Base-by-base conservation (phyloP, 352 stramenopile species). In the Globisporangium middletonii region DNA sequence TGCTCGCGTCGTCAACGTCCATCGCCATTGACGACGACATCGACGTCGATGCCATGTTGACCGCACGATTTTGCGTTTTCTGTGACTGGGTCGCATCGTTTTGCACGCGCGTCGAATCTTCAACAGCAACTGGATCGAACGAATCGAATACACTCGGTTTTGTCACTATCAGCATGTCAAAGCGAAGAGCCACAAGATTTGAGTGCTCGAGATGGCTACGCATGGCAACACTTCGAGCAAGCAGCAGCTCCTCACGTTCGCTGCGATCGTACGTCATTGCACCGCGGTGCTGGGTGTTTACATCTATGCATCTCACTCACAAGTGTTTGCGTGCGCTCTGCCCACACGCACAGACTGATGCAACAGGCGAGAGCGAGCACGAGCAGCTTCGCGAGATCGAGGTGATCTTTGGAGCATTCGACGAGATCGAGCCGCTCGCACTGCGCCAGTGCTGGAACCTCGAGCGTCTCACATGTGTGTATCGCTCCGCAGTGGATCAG, bases 391-490 rank as follows among this genome's bases (percentile, higher is more conserved):
- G 79, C 42, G 75, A 94, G 30, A 59, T 95, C 51, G 84, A 96
- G 68, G 70, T 95, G 41, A 94, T 95, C 62, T 95, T 96, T 55
- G 79, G 72, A 4, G 52, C 30, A 23, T 86, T 85, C 16, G 61
- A 83, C 35, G 67, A 71, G 18, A 65, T 94, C 45, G 70, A 78
- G 8, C 28, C 33, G 16, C 47, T 60, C 13, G 76, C 76, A 18
- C 44, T 93, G 16, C 69, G 60, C 8, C 68, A 69, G 30, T 92
- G 79, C 65, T 63, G 55, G 43, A 74, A 75, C 38, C 68, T 92
- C 19, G 65, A 70, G 12, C 73, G 63, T n/a, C 60, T 92, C 50
- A 83, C 79, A 3, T 57, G 83, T 87, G 63, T 55, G 57, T 55
- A 28, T 13, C 2, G 28, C 26, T 38, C 6, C 26, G 9, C 3